Evolutionary conservation across 176 grass and related monocot species (phyloP), one percentile per base, ranked within the genome.

Genomic region (Carex cristatella): DNA sequence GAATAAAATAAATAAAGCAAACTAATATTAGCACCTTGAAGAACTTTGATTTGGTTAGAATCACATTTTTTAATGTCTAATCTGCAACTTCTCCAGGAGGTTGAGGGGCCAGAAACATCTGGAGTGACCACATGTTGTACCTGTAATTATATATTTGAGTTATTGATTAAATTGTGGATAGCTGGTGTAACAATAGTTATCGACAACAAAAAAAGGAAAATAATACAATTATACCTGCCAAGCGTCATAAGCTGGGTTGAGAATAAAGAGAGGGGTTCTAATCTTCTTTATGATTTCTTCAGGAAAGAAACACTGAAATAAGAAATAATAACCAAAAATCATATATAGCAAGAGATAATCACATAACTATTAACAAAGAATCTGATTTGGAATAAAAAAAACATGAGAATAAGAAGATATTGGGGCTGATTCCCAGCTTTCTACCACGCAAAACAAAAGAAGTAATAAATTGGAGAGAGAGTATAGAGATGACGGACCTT

Each of bases 171-270:
- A 83, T 62, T 78, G 32, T 74, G 83, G 7, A 87, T 1, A 78
- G 9, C 3, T 15, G 9, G 49, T 81, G 27, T 69, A 14, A 77
- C 83, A 49, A 81, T 69, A 15, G 40, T 8, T 66, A 44, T 66
- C 81, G 78, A 61, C 32, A 30, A 1, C 4, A 13, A 10, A 80
- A 64, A 71, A 83, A 9, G 1, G 82, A 49, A 77, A 65, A 57
- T 19, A 61, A 32, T 15, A 56, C 48, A 32, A 10, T 31, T 31
- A 56, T 85, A 97, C 94, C 94, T 94, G 94, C 90, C 92, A 97
- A 79, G 89, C 82, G 84, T 94, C 92, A 82, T 94, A 94, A 5
- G 92, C 89, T 65, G 92, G 86, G 79, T 97, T 97, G 86, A 97
- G 92, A 88, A 97, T 54, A 81, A 97, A 97, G 67, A 92, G 51